phyloP scores from a whole-genome alignment of 2,329 filamentous ascomycete genomes.

The Cadophora sp. region DNA sequence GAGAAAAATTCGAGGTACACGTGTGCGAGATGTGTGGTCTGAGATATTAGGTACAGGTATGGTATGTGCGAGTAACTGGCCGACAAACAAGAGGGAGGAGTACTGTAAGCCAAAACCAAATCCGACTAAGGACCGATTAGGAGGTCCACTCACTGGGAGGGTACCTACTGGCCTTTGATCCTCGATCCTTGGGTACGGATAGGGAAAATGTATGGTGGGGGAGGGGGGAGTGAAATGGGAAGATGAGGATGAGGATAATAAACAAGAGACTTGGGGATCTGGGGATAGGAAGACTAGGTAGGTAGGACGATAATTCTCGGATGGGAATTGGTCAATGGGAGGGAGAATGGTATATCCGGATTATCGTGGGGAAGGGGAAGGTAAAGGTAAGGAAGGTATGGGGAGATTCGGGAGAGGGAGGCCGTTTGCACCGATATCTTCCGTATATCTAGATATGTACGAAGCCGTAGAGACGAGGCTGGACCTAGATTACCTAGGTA shows the following conservation, averaged over 20 bases:
- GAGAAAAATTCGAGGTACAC: constrained; percentile 37
- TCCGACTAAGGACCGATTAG: constrained; percentile 9
- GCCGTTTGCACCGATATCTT: constrained; percentile 3
- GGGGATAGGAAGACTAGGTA: not conserved
- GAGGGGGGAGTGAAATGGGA: not conserved
- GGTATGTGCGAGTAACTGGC: not conserved
- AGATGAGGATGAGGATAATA: not conserved
- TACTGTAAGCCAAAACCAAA: constrained; percentile 11
- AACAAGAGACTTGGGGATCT: not conserved
- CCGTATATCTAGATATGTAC: not conserved
- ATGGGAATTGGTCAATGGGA: not conserved
- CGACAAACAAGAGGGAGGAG: not conserved
- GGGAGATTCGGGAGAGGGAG: not conserved
- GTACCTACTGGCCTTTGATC: not conserved
- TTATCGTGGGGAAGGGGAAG: constrained; percentile 10
- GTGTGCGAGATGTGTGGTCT: constrained; percentile 32
- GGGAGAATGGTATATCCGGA: constrained; percentile 3
- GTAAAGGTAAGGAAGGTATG: not conserved
- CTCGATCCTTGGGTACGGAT: not conserved
- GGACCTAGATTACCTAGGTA: not conserved
- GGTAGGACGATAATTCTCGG: constrained; percentile 8
- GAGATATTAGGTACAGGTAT: not conserved
- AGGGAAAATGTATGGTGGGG: not conserved
- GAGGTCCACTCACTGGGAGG: constrained; percentile 19
- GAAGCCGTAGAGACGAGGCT: constrained; percentile 2